A percentile compares a stretch with the other conserved stretches of the same genome.
phyloP scores from a whole-genome alignment of 2,329 filamentous ascomycete species.

The Zymoseptoria tritici region DNA sequence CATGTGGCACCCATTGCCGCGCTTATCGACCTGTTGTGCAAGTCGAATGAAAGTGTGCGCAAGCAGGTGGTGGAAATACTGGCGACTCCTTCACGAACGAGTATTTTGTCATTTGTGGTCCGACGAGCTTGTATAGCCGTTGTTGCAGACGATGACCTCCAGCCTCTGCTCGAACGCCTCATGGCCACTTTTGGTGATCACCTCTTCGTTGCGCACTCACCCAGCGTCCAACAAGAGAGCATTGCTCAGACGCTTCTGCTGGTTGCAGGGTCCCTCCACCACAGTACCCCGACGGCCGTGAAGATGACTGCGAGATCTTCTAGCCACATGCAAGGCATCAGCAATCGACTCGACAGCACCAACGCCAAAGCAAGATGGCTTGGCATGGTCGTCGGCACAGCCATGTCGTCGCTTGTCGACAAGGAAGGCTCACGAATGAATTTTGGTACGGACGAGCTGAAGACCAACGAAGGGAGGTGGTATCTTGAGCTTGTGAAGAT shows the following conservation, averaged over 20 bases:
- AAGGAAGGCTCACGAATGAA: slow-evolving; percentile 63
- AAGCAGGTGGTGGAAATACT: slow-evolving; percentile 19
- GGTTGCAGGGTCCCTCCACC: slow-evolving; percentile 66
- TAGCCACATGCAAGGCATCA: slow-evolving; percentile 68
- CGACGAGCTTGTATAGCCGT: slow-evolving; percentile 25
- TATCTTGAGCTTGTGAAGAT: slow-evolving; percentile 61
- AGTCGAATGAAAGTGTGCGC: slow-evolving; percentile 10
- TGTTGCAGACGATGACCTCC: slow-evolving; percentile 27
- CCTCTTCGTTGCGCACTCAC: slow-evolving; percentile 77
- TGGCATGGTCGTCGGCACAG: slow-evolving; percentile 80
- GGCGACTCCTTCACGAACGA: slow-evolving; percentile 16
- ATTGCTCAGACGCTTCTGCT: slow-evolving; percentile 74
- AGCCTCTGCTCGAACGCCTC: slow-evolving; percentile 59
- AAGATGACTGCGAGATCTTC: slow-evolving; percentile 63
- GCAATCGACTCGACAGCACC: slow-evolving; percentile 73
- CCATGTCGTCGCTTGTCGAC: slow-evolving; percentile 58
- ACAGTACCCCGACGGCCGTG: slow-evolving; percentile 58
- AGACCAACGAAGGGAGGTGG: slow-evolving; percentile 64
- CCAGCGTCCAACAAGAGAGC: slow-evolving; percentile 81
- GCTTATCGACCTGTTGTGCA: slow-evolving; percentile 11
- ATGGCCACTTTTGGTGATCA: slow-evolving; percentile 74
- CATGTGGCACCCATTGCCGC: slow-evolving; percentile 8
- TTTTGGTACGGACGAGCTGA: slow-evolving; percentile 76
- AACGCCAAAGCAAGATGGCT: slow-evolving; percentile 70
- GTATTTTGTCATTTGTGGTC: slow-evolving; percentile 15